Evolutionary conservation across 192 early-diverging fungal species (phyloP).

Genomic region (Dispira simplex): DNA sequence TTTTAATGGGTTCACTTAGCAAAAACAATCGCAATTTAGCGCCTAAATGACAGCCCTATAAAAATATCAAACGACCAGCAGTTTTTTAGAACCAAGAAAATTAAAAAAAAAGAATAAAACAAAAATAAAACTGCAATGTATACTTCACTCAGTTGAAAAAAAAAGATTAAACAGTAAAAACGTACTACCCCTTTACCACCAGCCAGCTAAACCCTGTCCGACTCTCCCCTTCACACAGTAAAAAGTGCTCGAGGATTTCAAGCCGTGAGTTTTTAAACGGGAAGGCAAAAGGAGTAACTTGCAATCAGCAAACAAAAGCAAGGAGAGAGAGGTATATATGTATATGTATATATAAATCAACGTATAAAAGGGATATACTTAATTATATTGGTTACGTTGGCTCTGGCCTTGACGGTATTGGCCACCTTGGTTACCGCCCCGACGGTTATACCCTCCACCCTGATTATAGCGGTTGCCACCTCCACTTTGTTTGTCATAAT

Average conservation of each 20-base stretch:
- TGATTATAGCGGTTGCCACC: background rate
- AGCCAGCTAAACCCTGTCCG: background rate
- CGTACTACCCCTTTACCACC: background rate
- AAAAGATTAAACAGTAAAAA: background rate
- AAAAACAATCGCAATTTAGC: too few species aligned
- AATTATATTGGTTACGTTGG: background rate
- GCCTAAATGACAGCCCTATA: too few species aligned
- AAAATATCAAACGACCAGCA: too few species aligned
- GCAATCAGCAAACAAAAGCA: slow-evolving; percentile 1
- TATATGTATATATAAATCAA: background rate
- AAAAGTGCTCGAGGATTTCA: background rate
- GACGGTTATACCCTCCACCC: background rate
- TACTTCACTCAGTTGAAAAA: background rate
- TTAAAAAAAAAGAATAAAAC: background rate
- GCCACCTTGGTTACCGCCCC: background rate
- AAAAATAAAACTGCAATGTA: background rate
- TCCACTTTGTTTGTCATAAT: background rate
- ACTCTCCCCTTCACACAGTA: background rate
- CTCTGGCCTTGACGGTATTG: background rate
- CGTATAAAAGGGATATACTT: background rate
- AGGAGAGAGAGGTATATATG: slow-evolving; percentile 1
- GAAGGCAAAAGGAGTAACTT: background rate
- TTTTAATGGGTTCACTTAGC: too few species aligned
- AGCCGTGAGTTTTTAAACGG: background rate
- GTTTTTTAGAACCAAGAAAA: background rate